These are phyloP conservation scores for Ustilago shanxiensis DNA, from an alignment of 1,284 basidiomycete genomes.

Conservation along the genomic window DNA sequence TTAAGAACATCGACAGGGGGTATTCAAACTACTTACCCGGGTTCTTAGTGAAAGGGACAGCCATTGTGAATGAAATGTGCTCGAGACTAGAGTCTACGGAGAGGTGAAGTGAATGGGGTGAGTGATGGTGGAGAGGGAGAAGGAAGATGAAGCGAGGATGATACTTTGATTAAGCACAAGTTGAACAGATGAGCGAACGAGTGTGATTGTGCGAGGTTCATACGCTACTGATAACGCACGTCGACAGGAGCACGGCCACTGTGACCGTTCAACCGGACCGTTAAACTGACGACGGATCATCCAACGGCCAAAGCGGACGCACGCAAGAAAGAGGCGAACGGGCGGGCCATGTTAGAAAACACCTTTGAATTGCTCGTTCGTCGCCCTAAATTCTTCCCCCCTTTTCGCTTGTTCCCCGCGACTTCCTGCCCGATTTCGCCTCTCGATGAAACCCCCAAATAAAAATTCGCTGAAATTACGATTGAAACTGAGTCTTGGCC, in stretches of 20 bases:
- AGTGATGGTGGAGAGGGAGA: background rate
- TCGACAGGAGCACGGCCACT: slow-evolving; percentile 8
- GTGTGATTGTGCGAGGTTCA: slow-evolving; percentile 2
- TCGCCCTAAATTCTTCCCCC: background rate
- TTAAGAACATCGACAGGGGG: slow-evolving; percentile 4
- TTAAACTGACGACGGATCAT: slow-evolving; percentile 5
- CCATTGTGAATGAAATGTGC: slow-evolving; percentile 43
- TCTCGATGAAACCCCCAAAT: background rate
- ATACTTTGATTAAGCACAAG: slow-evolving; percentile 14
- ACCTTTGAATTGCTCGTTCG: background rate
- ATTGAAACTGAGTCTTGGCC: too few relatives aligned
- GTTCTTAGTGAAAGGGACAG: slow-evolving; percentile 61
- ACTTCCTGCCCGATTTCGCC: background rate
- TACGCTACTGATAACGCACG: slow-evolving; percentile 36
- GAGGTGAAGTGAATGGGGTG: background rate
- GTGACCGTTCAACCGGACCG: slow-evolving; percentile 1
- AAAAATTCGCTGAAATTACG: background rate
- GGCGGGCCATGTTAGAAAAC: background rate
- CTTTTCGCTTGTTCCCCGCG: background rate
- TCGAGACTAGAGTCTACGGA: slow-evolving; percentile 23
- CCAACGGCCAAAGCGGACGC: slow-evolving; percentile 7
- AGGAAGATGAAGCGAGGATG: slow-evolving; percentile 7
- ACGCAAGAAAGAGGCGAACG: background rate
- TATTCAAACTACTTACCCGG: slow-evolving; percentile 44
- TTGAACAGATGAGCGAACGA: slow-evolving; percentile 24